Conservation (phyloP, 1,284 basidiomycete genomes). For the Inonotus obliquus region DNA sequence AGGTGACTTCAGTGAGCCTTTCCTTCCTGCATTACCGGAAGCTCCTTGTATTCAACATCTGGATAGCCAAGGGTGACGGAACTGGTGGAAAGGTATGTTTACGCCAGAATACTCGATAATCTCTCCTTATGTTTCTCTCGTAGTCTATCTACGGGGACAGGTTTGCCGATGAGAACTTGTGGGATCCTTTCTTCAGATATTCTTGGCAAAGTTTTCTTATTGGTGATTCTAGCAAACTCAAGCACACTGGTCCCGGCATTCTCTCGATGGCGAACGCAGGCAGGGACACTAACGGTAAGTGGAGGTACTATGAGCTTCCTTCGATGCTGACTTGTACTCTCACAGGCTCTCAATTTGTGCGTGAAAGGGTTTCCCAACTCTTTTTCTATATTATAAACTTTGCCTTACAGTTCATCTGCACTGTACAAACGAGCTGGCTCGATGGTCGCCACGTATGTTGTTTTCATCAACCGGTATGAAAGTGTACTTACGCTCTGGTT, state of each 20-base stretch:
- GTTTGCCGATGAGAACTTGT: slow-evolving; percentile 83
- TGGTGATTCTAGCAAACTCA: slow-evolving; percentile 67
- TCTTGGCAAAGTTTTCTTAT: neutral
- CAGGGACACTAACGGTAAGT: slow-evolving; percentile 76
- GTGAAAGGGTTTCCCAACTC: slow-evolving; percentile 23
- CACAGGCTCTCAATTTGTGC: slow-evolving; percentile 79
- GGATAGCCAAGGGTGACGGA: slow-evolving; percentile 49
- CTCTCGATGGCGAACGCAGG: slow-evolving; percentile 95
- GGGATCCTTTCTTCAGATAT: slow-evolving; percentile 24
- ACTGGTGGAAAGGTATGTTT: slow-evolving; percentile 51
- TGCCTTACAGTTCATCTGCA: slow-evolving; percentile 72
- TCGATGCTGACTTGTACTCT: slow-evolving; percentile 8
- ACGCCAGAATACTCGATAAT: neutral
- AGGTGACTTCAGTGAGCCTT: slow-evolving; percentile 57
- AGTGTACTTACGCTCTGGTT: slow-evolving; percentile 12
- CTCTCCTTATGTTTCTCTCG: neutral
- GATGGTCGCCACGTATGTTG: slow-evolving; percentile 65
- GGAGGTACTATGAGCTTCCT: neutral
- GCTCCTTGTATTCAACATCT: neutral
- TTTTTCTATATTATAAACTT: slow-evolving; percentile 14
- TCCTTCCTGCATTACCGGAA: neutral
- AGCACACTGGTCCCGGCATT: slow-evolving; percentile 79
- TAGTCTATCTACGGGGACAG: slow-evolving; percentile 53
- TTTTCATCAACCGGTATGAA: slow-evolving; percentile 4
- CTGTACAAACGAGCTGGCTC: slow-evolving; percentile 71